phyloP scores from a whole-genome alignment of 1,139 yeast genomes.

The Magnusiomyces tetraspermus region DNA sequence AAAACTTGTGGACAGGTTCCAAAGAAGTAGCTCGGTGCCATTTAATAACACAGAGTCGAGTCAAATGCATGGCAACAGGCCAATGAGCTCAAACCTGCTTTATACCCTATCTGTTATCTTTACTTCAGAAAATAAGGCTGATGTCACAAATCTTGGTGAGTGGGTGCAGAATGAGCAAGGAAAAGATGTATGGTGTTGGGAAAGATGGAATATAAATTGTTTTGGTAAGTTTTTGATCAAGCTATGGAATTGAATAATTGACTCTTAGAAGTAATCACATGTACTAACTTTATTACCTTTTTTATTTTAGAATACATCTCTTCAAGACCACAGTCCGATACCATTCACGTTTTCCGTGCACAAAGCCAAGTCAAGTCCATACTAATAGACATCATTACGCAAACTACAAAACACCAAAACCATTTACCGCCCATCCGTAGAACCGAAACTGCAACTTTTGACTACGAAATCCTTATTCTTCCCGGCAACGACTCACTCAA shows the following conservation, averaged over 20 bases:
- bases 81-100: neutral
- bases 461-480: neutral
- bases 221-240: conserved; percentile 1
- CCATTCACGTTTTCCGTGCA: neutral
- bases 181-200: neutral
- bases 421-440: conserved; percentile 58
- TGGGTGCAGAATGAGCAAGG: neutral
- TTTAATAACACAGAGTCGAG: neutral
- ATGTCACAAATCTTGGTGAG: neutral
- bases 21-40: neutral
- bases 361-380: conserved; percentile 18
- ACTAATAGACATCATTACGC: conserved; percentile 41
- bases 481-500: neutral
- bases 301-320: conserved; percentile 3
- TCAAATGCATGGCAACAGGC: neutral
- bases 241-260: neutral
- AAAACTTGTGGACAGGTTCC: neutral
- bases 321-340: neutral
- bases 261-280: neutral
- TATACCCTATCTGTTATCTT: neutral
- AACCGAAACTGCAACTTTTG: neutral
- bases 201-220: neutral
- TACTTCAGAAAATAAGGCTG: neutral
- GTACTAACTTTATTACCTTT: neutral
- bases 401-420: conserved; percentile 46